These are phyloP conservation scores for Colletotrichum sp. DNA, from an alignment of 2,329 filamentous ascomycete species.

Conservation along the genomic window DNA sequence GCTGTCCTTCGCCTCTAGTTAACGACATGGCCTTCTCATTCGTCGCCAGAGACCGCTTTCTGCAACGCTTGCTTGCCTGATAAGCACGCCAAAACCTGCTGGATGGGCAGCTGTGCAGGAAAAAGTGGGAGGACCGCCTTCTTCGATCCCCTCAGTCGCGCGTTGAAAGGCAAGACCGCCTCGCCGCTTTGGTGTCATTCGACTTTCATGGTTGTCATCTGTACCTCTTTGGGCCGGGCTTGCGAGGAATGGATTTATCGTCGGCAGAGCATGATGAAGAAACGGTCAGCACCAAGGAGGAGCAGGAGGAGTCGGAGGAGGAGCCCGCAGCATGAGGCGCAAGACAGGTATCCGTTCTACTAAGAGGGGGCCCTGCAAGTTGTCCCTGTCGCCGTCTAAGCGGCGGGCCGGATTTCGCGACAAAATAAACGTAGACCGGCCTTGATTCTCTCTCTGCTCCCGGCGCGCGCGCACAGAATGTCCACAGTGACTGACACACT, in stretches of 20 bases:
- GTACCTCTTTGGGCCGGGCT: background rate
- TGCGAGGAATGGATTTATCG: background rate
- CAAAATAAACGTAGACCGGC: background rate
- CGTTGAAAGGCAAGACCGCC: background rate
- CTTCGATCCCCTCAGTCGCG: background rate
- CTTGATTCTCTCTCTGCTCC: background rate
- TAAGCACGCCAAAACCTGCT: slow-evolving; percentile 19
- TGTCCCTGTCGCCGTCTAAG: slow-evolving; percentile 12
- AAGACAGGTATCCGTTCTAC: background rate
- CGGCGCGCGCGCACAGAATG: background rate
- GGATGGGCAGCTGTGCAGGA: slow-evolving; percentile 19
- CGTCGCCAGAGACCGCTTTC: slow-evolving; percentile 12
- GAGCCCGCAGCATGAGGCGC: background rate
- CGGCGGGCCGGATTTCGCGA: slow-evolving; percentile 3
- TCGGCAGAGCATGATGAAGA: background rate
- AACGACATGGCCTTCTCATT: slow-evolving; percentile 1
- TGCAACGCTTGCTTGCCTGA: slow-evolving; percentile 15
- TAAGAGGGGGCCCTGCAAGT: background rate
- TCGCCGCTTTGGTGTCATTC: background rate
- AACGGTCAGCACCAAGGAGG: background rate
- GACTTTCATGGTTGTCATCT: background rate
- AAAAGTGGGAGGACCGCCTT: slow-evolving; percentile 17
- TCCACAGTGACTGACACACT: background rate
- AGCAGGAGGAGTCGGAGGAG: background rate
- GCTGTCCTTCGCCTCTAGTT: background rate